Base-by-base conservation (phyloP, 2,329 filamentous ascomycete species). In the Trichoderma sp. region DNA sequence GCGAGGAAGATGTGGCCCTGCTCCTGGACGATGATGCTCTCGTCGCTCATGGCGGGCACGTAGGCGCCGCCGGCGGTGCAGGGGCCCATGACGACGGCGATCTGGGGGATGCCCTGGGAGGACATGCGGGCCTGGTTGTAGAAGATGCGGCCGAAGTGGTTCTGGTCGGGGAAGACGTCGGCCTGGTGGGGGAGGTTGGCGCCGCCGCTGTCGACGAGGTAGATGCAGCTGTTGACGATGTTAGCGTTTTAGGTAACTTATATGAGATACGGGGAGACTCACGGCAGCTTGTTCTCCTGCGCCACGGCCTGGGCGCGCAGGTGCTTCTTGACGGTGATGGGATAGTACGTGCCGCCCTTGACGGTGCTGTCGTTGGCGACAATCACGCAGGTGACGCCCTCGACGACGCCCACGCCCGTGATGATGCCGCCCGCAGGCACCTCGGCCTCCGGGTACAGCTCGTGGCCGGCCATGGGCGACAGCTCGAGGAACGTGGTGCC, bases 1-100 rank as follows among this genome's bases (percentile, higher is more conserved):
- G 95, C 95, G 2, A 99, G 88, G 84, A 98, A 99, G 78, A 99
- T 97, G 74, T 97, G 94, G n/a, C 95, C 95, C 79, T 97, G 94
- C 64, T 94, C 91, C 76, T 93, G 89, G 49, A 98, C 96, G 72
- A 99, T 98, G 80, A 99, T 97, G 77, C 89, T 94, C 85, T 98
- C 96, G 78, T 98, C 96, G 71, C 92, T 95, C 95, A 99, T 98
- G 75, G 93, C 93, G 13, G 95, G 95, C 13, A 98, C 94, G 78
- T 99, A 98, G 29, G 95, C 95, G 59, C 95, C 95, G 62, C 95
- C 95, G 1, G 95, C 95, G 0, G 96, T 99, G 81, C 96, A 99
- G 55, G 95, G 92, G 0, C 95, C 95, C 95, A 99, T 97, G 58
- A 99, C 95, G 2, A 97, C 93, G 11, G 93, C 91, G 74, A 99